Evolutionary conservation across 1,284 basidiomycete species (phyloP).

Genomic region (Rhodotorula sp.): DNA sequence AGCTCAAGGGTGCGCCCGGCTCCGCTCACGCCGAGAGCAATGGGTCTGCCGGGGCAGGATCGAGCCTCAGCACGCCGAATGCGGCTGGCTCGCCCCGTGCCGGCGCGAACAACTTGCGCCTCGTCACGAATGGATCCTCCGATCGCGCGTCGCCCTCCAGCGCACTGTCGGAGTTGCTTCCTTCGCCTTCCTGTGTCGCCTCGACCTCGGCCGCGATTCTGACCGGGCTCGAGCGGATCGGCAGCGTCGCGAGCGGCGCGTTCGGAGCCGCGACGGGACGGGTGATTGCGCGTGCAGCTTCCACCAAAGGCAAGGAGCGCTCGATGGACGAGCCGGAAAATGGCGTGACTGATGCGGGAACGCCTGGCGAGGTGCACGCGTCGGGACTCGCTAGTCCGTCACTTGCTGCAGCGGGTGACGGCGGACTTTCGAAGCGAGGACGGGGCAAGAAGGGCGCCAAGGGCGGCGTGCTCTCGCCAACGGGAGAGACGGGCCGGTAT

Average conservation of each 20-base stretch:
- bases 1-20: no score
- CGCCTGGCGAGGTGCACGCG: no score
- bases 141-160: background rate
- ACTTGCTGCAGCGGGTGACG: background rate
- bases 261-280: background rate
- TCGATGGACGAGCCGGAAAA: background rate
- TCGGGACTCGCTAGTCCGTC: background rate
- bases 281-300: background rate
- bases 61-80: background rate
- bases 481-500: background rate
- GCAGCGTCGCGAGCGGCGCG: background rate
- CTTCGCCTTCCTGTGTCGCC: conserved; percentile 11
- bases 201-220: conserved; percentile 22
- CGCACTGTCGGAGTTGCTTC: conserved; percentile 8
- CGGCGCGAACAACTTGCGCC: conserved; percentile 1
- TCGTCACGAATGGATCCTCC: background rate
- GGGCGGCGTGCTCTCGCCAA: background rate
- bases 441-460: conserved; percentile 26
- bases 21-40: no score
- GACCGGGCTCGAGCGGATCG: conserved; percentile 13
- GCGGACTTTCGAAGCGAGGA: background rate
- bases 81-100: background rate
- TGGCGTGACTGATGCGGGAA: background rate
- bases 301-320: conserved; percentile 7
- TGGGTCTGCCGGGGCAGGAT: no score